Conservation (phyloP, 1,284 basidiomycete species). For the Ganoderma boninense region DNA sequence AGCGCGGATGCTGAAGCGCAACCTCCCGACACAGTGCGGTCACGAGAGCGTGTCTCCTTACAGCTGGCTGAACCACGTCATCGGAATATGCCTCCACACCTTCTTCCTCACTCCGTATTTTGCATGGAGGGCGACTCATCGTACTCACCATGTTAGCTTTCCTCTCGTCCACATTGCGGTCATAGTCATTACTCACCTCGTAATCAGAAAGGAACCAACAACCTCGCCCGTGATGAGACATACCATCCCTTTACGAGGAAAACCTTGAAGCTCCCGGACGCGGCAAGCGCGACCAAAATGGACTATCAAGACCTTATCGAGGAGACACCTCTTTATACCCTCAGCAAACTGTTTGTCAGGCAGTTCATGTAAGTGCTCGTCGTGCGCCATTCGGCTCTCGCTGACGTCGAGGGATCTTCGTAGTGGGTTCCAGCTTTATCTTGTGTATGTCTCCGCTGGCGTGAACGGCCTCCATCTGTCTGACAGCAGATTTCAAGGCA, state of each 20-base stretch:
- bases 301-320: conserved; percentile 48
- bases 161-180: neutral
- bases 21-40: conserved; percentile 37
- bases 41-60: conserved; percentile 41
- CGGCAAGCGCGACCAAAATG: conserved; percentile 36
- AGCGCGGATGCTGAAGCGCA: neutral
- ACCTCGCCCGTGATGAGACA: conserved; percentile 46
- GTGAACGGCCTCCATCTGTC: neutral
- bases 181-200: neutral
- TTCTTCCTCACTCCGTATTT: conserved; percentile 60
- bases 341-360: conserved; percentile 60
- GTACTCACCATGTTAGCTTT: conserved; percentile 45
- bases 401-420: neutral
- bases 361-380: conserved; percentile 48
- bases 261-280: conserved; percentile 43
- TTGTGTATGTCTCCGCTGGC: conserved; percentile 36
- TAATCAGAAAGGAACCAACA: conserved; percentile 43
- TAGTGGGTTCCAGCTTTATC: conserved; percentile 47
- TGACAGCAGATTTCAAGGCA: conserved; percentile 27
- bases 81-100: conserved; percentile 44
- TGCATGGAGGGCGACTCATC: conserved; percentile 59
- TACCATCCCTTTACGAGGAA: conserved; percentile 44
- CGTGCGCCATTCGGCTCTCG: neutral
- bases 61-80: conserved; percentile 36
- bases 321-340: conserved; percentile 66